A percentile compares a stretch with the other conserved stretches of the same genome.
phyloP scores from a whole-genome alignment of 306 rosid genomes.

The Purshia tridentata region DNA sequence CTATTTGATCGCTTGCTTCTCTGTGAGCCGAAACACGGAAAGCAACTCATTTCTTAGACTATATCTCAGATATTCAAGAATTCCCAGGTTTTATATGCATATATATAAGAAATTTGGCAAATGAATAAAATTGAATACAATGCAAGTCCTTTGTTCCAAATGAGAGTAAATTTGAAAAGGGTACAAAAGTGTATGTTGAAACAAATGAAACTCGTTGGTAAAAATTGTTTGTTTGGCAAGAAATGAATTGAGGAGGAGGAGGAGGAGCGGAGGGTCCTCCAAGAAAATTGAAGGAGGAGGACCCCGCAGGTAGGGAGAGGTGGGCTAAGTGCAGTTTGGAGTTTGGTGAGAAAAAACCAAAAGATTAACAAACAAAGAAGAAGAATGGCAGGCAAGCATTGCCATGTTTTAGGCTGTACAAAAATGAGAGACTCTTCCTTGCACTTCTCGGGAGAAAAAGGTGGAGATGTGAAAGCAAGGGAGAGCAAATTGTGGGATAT shows the following conservation, averaged over 20 bases:
- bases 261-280: slow-evolving; percentile 49
- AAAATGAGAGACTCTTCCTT: slow-evolving; percentile 31
- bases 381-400: slow-evolving; percentile 11
- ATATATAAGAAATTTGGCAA: background rate
- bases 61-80: background rate
- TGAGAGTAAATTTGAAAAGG: background rate
- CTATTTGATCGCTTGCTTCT: slow-evolving; percentile 48
- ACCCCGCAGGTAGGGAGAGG: slow-evolving; percentile 51
- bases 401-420: slow-evolving; percentile 26
- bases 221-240: background rate
- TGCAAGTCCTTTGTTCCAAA: slow-evolving; percentile 1
- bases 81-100: background rate
- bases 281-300: slow-evolving; percentile 61
- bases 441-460: slow-evolving; percentile 37
- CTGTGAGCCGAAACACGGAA: slow-evolving; percentile 67
- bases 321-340: slow-evolving; percentile 17
- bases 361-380: slow-evolving; percentile 27
- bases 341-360: slow-evolving; percentile 13
- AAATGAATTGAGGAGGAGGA: background rate
- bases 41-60: slow-evolving; percentile 58
- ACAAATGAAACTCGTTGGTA: background rate
- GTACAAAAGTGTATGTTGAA: background rate
- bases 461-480: slow-evolving; percentile 29
- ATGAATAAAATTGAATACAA: background rate
- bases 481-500: slow-evolving; percentile 27